Conservation (phyloP, 1,139 yeast species). For the Blastobotrys arbuscula region DNA sequence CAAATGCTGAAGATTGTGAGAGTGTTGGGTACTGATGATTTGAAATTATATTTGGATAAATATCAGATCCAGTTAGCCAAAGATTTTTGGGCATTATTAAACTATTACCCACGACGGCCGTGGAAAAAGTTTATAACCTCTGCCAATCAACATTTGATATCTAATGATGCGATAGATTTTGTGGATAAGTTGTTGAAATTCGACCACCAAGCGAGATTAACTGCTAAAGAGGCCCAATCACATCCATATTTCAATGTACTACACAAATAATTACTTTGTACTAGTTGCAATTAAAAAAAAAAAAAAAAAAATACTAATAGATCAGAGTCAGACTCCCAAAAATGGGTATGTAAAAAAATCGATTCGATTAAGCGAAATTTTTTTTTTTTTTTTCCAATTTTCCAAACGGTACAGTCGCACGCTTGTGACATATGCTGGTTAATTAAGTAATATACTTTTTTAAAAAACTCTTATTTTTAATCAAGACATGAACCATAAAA, state of each 20-base stretch:
- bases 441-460: too few relatives aligned
- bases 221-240: slow-evolving; percentile 92
- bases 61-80: slow-evolving; percentile 75
- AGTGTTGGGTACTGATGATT: slow-evolving; percentile 85
- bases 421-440: too few relatives aligned
- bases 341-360: too few relatives aligned
- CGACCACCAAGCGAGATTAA: slow-evolving; percentile 91
- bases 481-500: too few relatives aligned
- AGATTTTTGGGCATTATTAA: slow-evolving; percentile 63
- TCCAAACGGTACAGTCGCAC: too few relatives aligned
- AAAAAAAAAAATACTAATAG: too few relatives aligned
- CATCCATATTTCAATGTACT: slow-evolving; percentile 64
- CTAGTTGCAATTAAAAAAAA: too few relatives aligned
- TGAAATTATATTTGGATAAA: slow-evolving; percentile 65
- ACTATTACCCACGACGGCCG: slow-evolving; percentile 69
- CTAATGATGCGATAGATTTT: slow-evolving; percentile 71
- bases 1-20: slow-evolving; percentile 92
- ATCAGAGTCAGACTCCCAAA: too few relatives aligned
- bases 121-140: slow-evolving; percentile 79
- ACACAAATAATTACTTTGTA: neutral
- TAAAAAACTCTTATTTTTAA: too few relatives aligned
- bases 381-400: too few relatives aligned
- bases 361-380: too few relatives aligned
- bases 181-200: slow-evolving; percentile 78
- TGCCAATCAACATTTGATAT: slow-evolving; percentile 63